Percentiles rank a stretch among this genome's conserved stretches.
Evolutionary conservation across 345 rosid genomes (phyloP).

Genomic region (Eutrema heterophyllum): DNA sequence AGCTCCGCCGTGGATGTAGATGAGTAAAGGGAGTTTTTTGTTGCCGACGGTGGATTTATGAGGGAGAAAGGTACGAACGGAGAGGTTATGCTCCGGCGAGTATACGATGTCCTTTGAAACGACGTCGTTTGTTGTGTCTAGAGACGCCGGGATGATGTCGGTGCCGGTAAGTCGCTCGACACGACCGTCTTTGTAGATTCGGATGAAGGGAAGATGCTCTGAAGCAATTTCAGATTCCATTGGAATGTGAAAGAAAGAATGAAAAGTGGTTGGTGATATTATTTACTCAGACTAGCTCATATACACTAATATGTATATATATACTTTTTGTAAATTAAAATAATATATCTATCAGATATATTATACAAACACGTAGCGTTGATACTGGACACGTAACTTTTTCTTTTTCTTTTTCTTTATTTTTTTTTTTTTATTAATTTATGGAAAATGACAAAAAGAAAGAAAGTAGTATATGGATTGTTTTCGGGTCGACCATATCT

Average conservation of each 20-base stretch:
- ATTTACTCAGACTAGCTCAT: too few relatives aligned
- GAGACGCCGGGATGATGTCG: slow-evolving; percentile 37
- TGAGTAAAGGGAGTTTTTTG: slow-evolving; percentile 41
- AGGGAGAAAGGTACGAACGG: slow-evolving; percentile 51
- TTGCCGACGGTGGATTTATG: neutral
- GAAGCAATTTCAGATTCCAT: slow-evolving; percentile 21
- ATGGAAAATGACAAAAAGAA: too few relatives aligned
- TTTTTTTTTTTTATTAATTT: too few relatives aligned
- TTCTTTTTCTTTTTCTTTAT: too few relatives aligned
- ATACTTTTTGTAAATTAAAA: too few relatives aligned
- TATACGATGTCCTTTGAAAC: slow-evolving; percentile 40
- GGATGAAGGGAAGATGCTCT: slow-evolving; percentile 28
- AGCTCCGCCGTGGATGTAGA: slow-evolving; percentile 58
- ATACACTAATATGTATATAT: too few relatives aligned
- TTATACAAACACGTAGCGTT: too few relatives aligned
- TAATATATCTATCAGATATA: too few relatives aligned
- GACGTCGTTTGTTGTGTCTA: slow-evolving; percentile 30
- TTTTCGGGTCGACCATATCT: too few relatives aligned
- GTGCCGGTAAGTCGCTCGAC: slow-evolving; percentile 38
- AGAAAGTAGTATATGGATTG: too few relatives aligned
- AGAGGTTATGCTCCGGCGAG: slow-evolving; percentile 22
- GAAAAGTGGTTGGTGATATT: too few relatives aligned
- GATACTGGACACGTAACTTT: too few relatives aligned
- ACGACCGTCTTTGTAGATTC: slow-evolving; percentile 38
- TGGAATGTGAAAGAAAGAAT: neutral